phyloP scores from a whole-genome alignment of 2,329 filamentous ascomycete genomes.

The Penicillium sp. region DNA sequence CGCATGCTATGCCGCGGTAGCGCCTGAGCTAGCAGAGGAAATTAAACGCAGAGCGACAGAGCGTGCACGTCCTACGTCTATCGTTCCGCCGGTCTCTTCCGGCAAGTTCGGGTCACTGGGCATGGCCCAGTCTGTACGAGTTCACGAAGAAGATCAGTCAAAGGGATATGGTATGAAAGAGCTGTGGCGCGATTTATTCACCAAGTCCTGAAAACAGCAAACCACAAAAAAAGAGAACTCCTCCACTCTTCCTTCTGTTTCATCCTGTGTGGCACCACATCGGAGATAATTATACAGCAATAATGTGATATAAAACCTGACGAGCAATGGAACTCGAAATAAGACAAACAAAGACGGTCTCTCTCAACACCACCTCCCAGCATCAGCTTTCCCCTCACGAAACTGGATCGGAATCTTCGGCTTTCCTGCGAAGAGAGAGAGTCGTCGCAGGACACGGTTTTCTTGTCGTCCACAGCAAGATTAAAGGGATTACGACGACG shows the following conservation, averaged over 20 bases:
- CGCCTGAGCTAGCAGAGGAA: conserved; percentile 67
- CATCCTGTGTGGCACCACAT: neutral
- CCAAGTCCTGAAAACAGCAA: conserved; percentile 13
- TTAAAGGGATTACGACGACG: neutral
- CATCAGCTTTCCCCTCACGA: neutral
- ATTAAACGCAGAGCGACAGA: conserved; percentile 66
- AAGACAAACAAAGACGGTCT: neutral
- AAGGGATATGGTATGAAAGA: conserved; percentile 79
- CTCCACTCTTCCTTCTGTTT: neutral
- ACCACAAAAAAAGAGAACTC: neutral
- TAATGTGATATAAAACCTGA: neutral
- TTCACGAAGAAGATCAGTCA: conserved; percentile 71
- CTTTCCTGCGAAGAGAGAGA: neutral
- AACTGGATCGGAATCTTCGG: neutral
- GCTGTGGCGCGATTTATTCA: conserved; percentile 82
- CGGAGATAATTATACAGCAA: neutral
- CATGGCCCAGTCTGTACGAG: conserved; percentile 47
- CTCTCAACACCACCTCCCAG: neutral
- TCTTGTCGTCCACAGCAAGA: neutral
- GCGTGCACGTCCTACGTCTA: conserved; percentile 38
- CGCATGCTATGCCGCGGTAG: conserved; percentile 81
- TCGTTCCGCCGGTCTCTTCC: conserved; percentile 29
- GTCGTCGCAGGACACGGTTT: neutral
- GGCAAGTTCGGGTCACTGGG: conserved; percentile 62
- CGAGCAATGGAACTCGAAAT: neutral